Conservation (phyloP, 352 stramenopile genomes). For the Phytophthora sojae region DNA sequence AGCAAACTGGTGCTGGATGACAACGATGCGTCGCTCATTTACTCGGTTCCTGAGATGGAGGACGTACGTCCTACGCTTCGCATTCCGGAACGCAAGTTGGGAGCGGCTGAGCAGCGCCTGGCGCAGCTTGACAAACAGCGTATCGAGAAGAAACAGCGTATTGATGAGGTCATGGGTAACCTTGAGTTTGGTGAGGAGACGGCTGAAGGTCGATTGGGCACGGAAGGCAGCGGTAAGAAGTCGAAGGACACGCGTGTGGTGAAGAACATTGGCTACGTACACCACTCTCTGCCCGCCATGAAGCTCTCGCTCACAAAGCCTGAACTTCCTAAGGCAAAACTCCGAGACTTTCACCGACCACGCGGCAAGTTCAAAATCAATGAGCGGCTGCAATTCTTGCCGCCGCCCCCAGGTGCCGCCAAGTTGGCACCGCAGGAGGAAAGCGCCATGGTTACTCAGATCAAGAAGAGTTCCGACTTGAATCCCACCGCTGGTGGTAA, state of each 20-base stretch:
- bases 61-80: slow-evolving; percentile 82
- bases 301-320: slow-evolving; percentile 89
- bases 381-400: slow-evolving; percentile 65
- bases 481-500: slow-evolving; percentile 79
- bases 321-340: slow-evolving; percentile 81
- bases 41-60: slow-evolving; percentile 81
- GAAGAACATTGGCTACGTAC: slow-evolving; percentile 86
- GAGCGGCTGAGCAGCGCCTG: slow-evolving; percentile 74
- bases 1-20: slow-evolving; percentile 86
- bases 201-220: slow-evolving; percentile 65
- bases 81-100: slow-evolving; percentile 84
- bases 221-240: slow-evolving; percentile 78
- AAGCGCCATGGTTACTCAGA: slow-evolving; percentile 82
- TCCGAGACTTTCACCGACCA: slow-evolving; percentile 85
- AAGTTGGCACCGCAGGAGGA: slow-evolving; percentile 67
- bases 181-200: slow-evolving; percentile 84
- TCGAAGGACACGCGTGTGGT: slow-evolving; percentile 86
- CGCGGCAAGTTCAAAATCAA: slow-evolving; percentile 91
- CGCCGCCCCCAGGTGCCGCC: slow-evolving; percentile 49
- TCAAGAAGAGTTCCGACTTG: slow-evolving; percentile 89
- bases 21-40: slow-evolving; percentile 83
- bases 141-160: slow-evolving; percentile 83
- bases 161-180: slow-evolving; percentile 82
- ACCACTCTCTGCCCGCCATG: slow-evolving; percentile 88
- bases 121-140: slow-evolving; percentile 80